Conservation (phyloP, 2,329 filamentous ascomycete species). For the Aspergillus oerlinghausenensis region DNA sequence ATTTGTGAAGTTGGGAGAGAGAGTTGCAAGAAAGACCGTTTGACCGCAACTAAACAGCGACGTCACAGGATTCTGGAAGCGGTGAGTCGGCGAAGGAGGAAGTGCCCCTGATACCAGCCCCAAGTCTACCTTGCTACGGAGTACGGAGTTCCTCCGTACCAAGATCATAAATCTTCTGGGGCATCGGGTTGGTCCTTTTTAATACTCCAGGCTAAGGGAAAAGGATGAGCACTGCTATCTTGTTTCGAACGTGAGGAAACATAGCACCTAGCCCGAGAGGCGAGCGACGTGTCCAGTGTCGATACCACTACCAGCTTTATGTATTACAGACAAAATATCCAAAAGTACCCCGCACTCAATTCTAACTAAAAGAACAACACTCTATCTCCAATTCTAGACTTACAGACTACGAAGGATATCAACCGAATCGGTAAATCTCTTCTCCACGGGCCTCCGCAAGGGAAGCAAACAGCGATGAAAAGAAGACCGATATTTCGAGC, state of each 20-base stretch:
- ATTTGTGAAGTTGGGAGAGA: background rate
- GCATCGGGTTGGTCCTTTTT: too few species aligned
- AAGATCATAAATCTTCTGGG: too few species aligned
- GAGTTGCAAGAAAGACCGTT: background rate
- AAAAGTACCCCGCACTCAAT: too few species aligned
- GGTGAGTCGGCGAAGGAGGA: background rate
- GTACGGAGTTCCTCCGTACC: too few species aligned
- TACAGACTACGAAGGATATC: background rate
- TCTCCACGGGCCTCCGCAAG: constrained; percentile 36
- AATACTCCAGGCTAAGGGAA: background rate
- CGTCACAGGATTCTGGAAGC: background rate
- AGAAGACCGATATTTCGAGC: constrained; percentile 25
- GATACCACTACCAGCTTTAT: too few species aligned
- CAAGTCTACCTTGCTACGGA: too few species aligned
- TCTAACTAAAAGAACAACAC: too few species aligned
- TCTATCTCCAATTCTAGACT: background rate
- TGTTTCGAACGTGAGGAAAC: background rate
- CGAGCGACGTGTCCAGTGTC: too few species aligned
- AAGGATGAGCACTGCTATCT: background rate
- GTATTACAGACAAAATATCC: too few species aligned
- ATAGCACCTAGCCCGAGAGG: too few species aligned
- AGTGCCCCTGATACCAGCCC: background rate
- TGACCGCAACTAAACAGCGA: background rate
- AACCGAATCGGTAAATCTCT: constrained; percentile 18
- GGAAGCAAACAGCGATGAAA: constrained; percentile 36